Conservation (phyloP, 2,329 filamentous ascomycete genomes). For the Fusarium siculi region DNA sequence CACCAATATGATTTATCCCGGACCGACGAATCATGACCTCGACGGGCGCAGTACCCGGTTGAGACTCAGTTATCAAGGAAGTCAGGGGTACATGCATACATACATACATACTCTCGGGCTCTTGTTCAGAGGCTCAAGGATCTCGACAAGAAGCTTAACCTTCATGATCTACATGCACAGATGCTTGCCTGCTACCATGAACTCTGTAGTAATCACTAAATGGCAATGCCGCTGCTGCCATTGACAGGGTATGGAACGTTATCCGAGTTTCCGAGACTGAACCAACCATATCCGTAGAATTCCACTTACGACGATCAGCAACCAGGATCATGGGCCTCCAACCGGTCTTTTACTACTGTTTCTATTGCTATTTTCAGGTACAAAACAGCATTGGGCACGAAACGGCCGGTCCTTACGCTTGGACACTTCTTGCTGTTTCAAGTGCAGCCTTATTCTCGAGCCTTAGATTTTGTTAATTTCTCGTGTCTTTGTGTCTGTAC, state of each 20-base stretch:
- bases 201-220: not conserved
- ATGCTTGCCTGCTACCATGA: not conserved
- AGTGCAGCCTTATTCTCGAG: not conserved
- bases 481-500: not conserved
- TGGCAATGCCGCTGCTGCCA: not conserved
- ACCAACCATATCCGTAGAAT: not conserved
- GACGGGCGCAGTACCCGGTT: conserved; percentile 7
- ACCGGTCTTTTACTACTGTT: not conserved
- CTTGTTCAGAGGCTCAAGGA: not conserved
- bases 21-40: not conserved
- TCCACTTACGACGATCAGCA: not conserved
- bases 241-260: not conserved
- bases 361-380: not conserved
- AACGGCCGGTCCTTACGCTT: not conserved
- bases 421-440: not conserved
- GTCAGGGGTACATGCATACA: not conserved
- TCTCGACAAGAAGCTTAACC: not conserved
- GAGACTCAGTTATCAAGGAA: not conserved
- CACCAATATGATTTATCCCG: not conserved
- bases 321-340: not conserved
- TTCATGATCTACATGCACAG: not conserved
- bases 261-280: not conserved
- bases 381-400: not conserved
- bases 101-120: not conserved
- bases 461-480: not conserved